Evolutionary conservation across 768 basidiomycete genomes (phyloP), one percentile per base, ranked within the genome.

Genomic region (Termitomyces sp.): DNA sequence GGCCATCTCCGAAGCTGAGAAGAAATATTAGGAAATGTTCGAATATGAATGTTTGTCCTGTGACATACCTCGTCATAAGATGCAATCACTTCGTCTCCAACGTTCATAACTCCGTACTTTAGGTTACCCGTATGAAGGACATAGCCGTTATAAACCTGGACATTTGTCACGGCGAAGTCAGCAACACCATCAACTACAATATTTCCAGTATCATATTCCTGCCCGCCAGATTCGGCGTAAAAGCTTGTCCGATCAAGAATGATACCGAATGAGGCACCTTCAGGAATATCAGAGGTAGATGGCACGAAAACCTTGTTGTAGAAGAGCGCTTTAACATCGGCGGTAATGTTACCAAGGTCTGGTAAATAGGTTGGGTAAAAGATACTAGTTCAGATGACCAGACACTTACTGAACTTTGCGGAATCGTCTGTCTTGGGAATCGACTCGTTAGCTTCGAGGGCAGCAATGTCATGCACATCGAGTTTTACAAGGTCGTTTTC

Each of bases 201-300:
- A 64, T 88, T 91, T 55, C 97, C 97, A 0, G 92, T 98, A 69
- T 99, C 97, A 65, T 91, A 86, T 73, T 98, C 96, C 69, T 99
- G 97, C 28, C 97, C 97, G 66, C 97, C 97, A 37, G 93, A 82
- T 74, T 99, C 97, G 7, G 97, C 95, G 62, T 99, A 99, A 73
- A 98, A 98, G 74, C 88, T 93, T 4, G 97, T 98, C 46, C 81
- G 82, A 74, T 98, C 92, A 51, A 99, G 86, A 29, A 99, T 70
- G 50, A 99, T 66, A 44, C 97, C 97, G 69, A 99, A 92, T 7
- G 79, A 71, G 5, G 81, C 70, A 59, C 78, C 83, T n/a, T 81
- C 75, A 0, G 90, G 83, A 46, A 96, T 81, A 41, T 75, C 74
- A 34, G 74, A 68, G 4, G 94, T 92, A 0, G 91, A 87, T 10